A percentile compares a stretch with the other conserved stretches of the same genome.
Evolutionary conservation across 177 flowering plant genomes (phyloP).

Genomic region (Viscum album): DNA sequence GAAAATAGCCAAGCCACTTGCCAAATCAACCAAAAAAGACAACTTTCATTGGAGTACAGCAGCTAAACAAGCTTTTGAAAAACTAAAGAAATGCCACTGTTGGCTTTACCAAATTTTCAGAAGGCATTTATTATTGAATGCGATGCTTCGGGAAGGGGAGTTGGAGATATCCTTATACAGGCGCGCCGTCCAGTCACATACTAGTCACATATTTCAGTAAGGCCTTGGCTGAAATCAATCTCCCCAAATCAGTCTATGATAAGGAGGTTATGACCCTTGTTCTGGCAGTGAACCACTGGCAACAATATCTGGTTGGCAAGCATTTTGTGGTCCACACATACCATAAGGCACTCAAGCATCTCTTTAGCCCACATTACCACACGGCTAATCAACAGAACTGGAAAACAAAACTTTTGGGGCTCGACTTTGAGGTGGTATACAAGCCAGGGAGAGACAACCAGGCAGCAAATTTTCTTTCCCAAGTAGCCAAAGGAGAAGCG

Average conservation of each 20-base stretch:
- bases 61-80: neutral
- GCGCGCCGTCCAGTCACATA: slow-evolving; percentile 1
- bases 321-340: neutral
- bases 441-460: neutral
- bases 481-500: neutral
- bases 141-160: neutral
- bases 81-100: slow-evolving; percentile 4
- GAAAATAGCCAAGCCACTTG: neutral
- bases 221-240: neutral
- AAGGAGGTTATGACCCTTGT: slow-evolving; percentile 5
- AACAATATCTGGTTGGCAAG: neutral
- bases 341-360: slow-evolving; percentile 5
- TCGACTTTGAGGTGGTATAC: neutral
- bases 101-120: slow-evolving; percentile 9
- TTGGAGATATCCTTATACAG: slow-evolving; percentile 13
- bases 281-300: neutral
- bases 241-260: neutral
- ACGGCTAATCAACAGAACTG: neutral
- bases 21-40: neutral
- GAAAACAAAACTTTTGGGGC: neutral
- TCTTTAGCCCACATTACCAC: neutral
- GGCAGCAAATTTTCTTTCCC: neutral
- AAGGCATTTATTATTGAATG: neutral
- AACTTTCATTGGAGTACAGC: neutral
- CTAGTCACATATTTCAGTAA: too few relatives aligned